Conservation (phyloP, 78 protist genomes). For the Monosiga brevicollis region DNA sequence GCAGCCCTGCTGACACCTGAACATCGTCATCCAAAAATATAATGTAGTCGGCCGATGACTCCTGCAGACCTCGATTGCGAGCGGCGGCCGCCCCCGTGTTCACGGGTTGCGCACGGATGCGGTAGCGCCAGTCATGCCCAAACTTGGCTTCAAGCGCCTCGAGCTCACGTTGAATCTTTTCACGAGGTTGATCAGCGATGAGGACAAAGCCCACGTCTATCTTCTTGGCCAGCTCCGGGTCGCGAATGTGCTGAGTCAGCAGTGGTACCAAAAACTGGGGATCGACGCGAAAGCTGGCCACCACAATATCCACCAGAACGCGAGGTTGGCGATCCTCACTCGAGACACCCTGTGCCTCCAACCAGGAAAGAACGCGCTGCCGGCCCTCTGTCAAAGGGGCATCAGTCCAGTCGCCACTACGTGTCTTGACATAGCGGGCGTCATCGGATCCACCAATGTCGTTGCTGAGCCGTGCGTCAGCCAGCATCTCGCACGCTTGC, state of each 20-base stretch:
- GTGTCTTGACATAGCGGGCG: neutral
- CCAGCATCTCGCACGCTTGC: neutral
- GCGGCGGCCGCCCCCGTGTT: conserved; percentile 3
- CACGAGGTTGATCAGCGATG: neutral
- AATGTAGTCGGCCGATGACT: neutral
- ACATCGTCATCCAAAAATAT: conserved; percentile 10
- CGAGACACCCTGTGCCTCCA: neutral
- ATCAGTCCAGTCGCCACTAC: conserved; percentile 2
- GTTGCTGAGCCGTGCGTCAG: neutral
- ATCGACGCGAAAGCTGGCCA: neutral
- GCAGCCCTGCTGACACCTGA: neutral
- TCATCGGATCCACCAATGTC: neutral
- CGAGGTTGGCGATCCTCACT: neutral
- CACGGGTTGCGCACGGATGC: neutral
- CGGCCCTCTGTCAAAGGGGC: neutral
- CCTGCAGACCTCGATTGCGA: conserved; percentile 7
- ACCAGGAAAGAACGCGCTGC: neutral
- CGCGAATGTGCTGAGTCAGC: neutral
- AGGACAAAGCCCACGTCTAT: neutral
- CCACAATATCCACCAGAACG: neutral
- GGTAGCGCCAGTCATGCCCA: neutral
- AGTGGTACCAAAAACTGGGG: neutral
- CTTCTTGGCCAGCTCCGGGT: neutral
- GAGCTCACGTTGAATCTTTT: neutral
- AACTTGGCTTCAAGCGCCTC: conserved; percentile 1